Percentiles rank a stretch among this genome's conserved stretches.
Evolutionary conservation across 164 flowering plant species (phyloP).

Genomic region (Umbellularia californica): DNA sequence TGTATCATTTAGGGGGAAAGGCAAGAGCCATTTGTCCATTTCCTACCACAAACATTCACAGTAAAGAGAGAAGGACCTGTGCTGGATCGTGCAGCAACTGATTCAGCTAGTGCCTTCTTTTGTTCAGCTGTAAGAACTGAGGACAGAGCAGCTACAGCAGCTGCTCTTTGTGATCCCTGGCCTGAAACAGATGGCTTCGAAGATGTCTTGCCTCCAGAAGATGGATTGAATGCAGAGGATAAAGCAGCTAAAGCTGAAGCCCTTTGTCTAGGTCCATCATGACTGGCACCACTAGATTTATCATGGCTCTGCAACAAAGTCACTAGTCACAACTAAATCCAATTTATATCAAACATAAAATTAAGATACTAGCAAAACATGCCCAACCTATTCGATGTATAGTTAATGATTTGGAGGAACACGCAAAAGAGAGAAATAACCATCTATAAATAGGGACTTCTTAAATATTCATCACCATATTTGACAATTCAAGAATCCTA

Average conservation of each 20-base stretch:
- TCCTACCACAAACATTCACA: constrained; percentile 40
- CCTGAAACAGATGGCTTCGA: constrained; percentile 34
- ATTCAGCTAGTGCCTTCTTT: constrained; percentile 36
- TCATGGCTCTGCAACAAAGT: constrained; percentile 32
- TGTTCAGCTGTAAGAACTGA: constrained; percentile 82
- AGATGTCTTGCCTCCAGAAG: constrained; percentile 39
- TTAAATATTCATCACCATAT: too few species aligned
- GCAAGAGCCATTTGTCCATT: too few species aligned
- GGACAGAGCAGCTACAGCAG: constrained; percentile 97
- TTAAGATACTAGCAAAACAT: too few species aligned
- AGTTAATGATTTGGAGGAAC: too few species aligned
- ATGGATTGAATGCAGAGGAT: constrained; percentile 72
- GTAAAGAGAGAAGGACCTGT: constrained; percentile 34
- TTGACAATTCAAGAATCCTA: too few species aligned
- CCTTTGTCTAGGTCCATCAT: constrained; percentile 88
- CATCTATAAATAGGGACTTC: too few species aligned
- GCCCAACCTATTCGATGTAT: too few species aligned
- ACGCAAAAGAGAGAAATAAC: too few species aligned
- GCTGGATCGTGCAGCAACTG: constrained; percentile 45
- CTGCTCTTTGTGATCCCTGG: constrained; percentile 84
- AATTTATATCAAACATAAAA: too few species aligned
- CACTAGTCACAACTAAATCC: too few species aligned
- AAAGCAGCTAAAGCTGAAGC: constrained; percentile 95
- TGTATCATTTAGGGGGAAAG: too few species aligned
- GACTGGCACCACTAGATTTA: constrained; percentile 49